Base-by-base conservation (phyloP, 495 filamentous ascomycete species). In the Amphirosellinia nigrospora region DNA sequence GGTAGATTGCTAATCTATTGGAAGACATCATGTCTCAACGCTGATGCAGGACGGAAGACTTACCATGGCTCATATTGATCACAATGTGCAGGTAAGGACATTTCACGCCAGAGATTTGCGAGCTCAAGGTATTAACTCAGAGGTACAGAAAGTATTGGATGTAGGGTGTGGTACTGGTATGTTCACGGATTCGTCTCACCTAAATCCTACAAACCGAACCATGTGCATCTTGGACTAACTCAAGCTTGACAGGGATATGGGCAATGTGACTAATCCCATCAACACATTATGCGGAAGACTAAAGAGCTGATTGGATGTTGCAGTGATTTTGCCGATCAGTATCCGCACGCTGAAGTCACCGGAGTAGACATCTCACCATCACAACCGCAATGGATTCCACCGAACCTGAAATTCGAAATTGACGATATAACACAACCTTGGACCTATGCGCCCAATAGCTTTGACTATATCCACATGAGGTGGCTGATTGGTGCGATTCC, bases 401-500 rank as follows among this genome's bases (percentile, higher is more conserved):
- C 84, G 1, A 88, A 87, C 71, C 73, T 79, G 21, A 79, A 77
- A 46, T 89, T 89, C 69, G 85, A 92, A 70, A 73, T 88, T 53
- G 86, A 89, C 64, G 86, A 88, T 64, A 71, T 82, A 19, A 81
- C 82, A 36, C 81, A 75, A 48, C 75, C 79, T 21, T 89, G 87
- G 87, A 82, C 81, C 0, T 88, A 78, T 66, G 68, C 76, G 6
- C 73, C 66, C 11, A 70, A 76, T 52, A 70, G 70, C 41, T 77
- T 92, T 71, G 90, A 92, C 77, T 89, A 86, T 68, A 82, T 92
- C 62, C 89, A 92, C 72, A 81, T 87, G 39, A 85, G 90, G 7
- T 77, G 80, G 43, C 72, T 91, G n/a, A 83, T 83, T 43, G 88
- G 86, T 41, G 80, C 80, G 23, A 82, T 91, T 53, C 75, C 71